phyloP scores from a whole-genome alignment of 306 rosid genomes.

The Quercus aquifolioides region DNA sequence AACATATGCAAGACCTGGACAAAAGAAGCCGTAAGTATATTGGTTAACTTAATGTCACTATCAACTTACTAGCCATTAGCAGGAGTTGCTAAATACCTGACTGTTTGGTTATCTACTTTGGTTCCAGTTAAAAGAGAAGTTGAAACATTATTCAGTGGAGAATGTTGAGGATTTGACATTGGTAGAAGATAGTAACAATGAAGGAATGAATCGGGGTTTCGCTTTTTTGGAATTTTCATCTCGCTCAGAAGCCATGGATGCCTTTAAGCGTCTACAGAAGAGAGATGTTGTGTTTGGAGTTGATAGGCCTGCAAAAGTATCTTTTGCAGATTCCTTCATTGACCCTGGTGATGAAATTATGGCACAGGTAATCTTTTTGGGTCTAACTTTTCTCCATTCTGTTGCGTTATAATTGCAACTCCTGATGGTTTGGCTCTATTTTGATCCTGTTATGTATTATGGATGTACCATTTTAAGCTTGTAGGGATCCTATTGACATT shows the following conservation, averaged over 20 bases:
- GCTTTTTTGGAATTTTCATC: slow-evolving; percentile 94
- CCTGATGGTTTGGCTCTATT: slow-evolving; percentile 13
- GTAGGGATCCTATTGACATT: slow-evolving; percentile 2
- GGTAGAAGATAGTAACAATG: slow-evolving; percentile 86
- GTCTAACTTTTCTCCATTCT: slow-evolving; percentile 22
- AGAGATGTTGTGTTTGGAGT: slow-evolving; percentile 95
- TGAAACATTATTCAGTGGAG: slow-evolving; percentile 89
- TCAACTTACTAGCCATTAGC: slow-evolving; percentile 16
- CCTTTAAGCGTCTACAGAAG: slow-evolving; percentile 88
- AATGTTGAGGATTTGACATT: slow-evolving; percentile 89
- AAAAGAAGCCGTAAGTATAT: slow-evolving; percentile 86
- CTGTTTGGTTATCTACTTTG: slow-evolving; percentile 25
- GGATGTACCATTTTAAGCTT: background rate
- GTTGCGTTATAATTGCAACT: background rate
- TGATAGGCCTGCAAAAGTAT: slow-evolving; percentile 96
- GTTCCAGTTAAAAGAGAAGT: slow-evolving; percentile 85
- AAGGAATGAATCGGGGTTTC: slow-evolving; percentile 92
- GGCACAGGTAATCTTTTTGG: slow-evolving; percentile 77
- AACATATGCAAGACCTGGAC: slow-evolving; percentile 98
- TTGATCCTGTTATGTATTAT: background rate
- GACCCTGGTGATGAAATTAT: slow-evolving; percentile 98
- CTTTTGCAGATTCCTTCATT: slow-evolving; percentile 96
- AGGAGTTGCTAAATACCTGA: slow-evolving; percentile 38
- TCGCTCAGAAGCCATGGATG: slow-evolving; percentile 98
- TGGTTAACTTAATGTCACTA: slow-evolving; percentile 16